Evolutionary conservation across 2,329 filamentous ascomycete species (phyloP).

Genomic region (Fonsecaea erecta): DNA sequence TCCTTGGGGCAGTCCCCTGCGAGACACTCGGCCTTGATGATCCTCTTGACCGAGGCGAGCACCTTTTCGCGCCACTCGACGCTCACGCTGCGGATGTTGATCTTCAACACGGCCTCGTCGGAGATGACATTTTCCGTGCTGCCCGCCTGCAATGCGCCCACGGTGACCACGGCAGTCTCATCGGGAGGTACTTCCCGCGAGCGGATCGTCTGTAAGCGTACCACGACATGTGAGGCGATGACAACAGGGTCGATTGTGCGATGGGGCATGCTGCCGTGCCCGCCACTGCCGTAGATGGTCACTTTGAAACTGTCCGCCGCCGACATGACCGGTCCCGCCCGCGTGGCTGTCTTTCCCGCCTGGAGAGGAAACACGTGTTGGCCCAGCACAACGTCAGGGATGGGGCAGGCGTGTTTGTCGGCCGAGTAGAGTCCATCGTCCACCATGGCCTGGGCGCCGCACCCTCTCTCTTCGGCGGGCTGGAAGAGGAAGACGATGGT

Average conservation of each 20-base stretch:
- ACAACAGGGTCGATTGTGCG: slow-evolving; percentile 63
- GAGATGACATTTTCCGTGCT: slow-evolving; percentile 66
- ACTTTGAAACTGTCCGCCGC: slow-evolving; percentile 55
- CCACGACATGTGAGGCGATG: slow-evolving; percentile 60
- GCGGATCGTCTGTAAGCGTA: slow-evolving; percentile 65
- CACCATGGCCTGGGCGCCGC: slow-evolving; percentile 67
- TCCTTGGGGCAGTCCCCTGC: slow-evolving; percentile 56
- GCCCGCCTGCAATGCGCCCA: slow-evolving; percentile 63
- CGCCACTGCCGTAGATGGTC: slow-evolving; percentile 62
- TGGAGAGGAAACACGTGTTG: slow-evolving; percentile 60
- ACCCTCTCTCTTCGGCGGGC: slow-evolving; percentile 67
- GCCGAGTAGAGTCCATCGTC: slow-evolving; percentile 61
- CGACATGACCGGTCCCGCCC: slow-evolving; percentile 49
- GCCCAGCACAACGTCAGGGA: slow-evolving; percentile 62
- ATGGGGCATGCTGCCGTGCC: slow-evolving; percentile 63
- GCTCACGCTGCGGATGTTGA: slow-evolving; percentile 59
- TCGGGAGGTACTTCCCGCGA: slow-evolving; percentile 59
- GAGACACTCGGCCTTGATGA: slow-evolving; percentile 61
- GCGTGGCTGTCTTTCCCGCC: slow-evolving; percentile 48
- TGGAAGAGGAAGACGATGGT: slow-evolving; percentile 70
- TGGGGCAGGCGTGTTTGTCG: slow-evolving; percentile 46
- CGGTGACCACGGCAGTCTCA: slow-evolving; percentile 63
- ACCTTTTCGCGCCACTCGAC: slow-evolving; percentile 54
- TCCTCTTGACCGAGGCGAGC: slow-evolving; percentile 55
- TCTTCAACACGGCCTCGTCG: slow-evolving; percentile 58